phyloP scores from a whole-genome alignment of 2,329 filamentous ascomycete species.

The Alternaria sp. region DNA sequence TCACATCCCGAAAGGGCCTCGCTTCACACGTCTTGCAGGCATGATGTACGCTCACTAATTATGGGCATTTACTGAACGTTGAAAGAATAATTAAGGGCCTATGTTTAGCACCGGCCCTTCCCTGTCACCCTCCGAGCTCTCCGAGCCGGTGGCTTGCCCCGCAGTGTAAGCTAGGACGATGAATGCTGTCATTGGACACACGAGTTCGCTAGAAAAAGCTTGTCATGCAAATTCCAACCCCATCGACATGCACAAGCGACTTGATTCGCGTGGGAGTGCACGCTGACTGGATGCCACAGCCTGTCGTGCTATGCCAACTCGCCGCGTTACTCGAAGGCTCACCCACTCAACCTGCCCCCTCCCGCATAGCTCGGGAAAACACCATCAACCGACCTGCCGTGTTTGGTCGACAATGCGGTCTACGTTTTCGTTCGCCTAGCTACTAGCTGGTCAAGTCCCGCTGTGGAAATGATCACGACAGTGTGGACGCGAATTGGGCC shows the following conservation, averaged over 20 bases:
- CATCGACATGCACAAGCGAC: slow-evolving; percentile 36
- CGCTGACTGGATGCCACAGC: slow-evolving; percentile 43
- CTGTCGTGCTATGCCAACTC: slow-evolving; percentile 39
- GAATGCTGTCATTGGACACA: slow-evolving; percentile 38
- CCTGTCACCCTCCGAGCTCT: slow-evolving; percentile 35
- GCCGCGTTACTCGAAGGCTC: slow-evolving; percentile 40
- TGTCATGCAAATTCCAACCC: slow-evolving; percentile 47
- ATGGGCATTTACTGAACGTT: slow-evolving; percentile 33
- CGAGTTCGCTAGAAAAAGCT: slow-evolving; percentile 43
- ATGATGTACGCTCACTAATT: slow-evolving; percentile 38
- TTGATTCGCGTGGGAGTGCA: slow-evolving; percentile 39
- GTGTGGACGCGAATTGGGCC: slow-evolving; percentile 32
- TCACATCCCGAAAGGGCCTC: slow-evolving; percentile 26
- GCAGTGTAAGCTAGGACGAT: slow-evolving; percentile 30
- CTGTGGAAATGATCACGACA: slow-evolving; percentile 48
- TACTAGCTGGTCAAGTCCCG: slow-evolving; percentile 34
- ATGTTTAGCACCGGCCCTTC: slow-evolving; percentile 38
- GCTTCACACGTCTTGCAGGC: slow-evolving; percentile 25
- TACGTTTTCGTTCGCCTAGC: slow-evolving; percentile 32
- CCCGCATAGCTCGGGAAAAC: slow-evolving; percentile 35
- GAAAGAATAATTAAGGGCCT: slow-evolving; percentile 44
- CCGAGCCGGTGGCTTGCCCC: slow-evolving; percentile 30
- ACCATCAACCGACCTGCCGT: slow-evolving; percentile 44
- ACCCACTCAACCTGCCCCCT: slow-evolving; percentile 13
- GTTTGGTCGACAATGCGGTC: slow-evolving; percentile 36